Evolutionary conservation across 768 basidiomycete species (phyloP).

Genomic region (Termitomyces sp.): DNA sequence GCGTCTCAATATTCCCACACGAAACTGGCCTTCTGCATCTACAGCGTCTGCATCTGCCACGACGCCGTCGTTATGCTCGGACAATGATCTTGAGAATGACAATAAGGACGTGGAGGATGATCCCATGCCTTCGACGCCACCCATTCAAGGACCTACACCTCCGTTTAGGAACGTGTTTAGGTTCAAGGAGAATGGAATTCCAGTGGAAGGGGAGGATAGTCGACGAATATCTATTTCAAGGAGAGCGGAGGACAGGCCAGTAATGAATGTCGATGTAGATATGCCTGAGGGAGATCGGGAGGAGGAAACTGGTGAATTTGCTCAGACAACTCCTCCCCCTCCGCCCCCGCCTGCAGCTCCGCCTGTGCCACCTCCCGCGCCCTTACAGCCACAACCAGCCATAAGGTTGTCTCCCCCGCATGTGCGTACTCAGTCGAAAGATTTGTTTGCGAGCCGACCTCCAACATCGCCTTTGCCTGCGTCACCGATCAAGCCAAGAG

Average conservation of each 20-base stretch:
- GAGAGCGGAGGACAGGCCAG: slow-evolving; percentile 9
- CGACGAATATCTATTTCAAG: neutral
- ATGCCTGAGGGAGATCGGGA: slow-evolving; percentile 1
- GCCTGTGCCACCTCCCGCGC: neutral
- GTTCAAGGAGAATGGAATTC: slow-evolving; percentile 15
- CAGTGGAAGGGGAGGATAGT: slow-evolving; percentile 3
- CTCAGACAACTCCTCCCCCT: neutral
- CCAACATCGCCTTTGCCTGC: slow-evolving; percentile 63
- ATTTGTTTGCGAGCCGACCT: slow-evolving; percentile 52
- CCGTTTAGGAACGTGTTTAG: slow-evolving; percentile 16
- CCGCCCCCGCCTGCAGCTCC: neutral
- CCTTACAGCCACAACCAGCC: neutral
- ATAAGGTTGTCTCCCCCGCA: neutral
- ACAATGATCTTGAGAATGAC: slow-evolving; percentile 50
- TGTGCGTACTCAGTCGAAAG: slow-evolving; percentile 1
- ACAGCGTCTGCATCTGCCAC: slow-evolving; percentile 21
- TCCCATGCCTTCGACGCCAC: slow-evolving; percentile 48
- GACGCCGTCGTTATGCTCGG: slow-evolving; percentile 73
- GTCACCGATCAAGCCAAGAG: slow-evolving; percentile 50
- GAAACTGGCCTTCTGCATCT: slow-evolving; percentile 6
- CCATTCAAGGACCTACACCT: slow-evolving; percentile 22
- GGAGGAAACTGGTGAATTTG: neutral
- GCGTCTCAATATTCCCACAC: slow-evolving; percentile 7
- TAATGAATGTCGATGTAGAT: slow-evolving; percentile 33
- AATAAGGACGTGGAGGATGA: slow-evolving; percentile 48